These are phyloP conservation scores for Hygrophila difformis DNA, from an alignment of 257 asterid species.

Conservation along the genomic window DNA sequence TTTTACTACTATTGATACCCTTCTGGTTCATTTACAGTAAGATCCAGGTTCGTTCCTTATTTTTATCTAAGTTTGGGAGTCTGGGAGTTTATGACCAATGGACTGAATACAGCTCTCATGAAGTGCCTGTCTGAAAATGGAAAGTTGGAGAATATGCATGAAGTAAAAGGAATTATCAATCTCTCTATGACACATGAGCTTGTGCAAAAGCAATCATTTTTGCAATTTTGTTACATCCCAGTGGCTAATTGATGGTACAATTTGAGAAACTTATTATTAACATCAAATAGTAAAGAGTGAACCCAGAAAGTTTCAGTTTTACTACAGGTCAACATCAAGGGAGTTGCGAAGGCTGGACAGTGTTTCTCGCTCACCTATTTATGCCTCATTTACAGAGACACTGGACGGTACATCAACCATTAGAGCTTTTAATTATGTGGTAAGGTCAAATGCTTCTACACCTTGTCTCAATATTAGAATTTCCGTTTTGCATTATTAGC, in stretches of 20 bases:
- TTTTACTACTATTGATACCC: conserved; percentile 70
- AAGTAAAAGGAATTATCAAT: neutral
- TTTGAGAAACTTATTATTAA: neutral
- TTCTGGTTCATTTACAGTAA: conserved; percentile 78
- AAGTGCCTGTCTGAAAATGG: neutral
- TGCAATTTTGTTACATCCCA: neutral
- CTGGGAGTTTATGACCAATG: conserved; percentile 6
- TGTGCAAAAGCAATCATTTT: neutral
- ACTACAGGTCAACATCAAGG: conserved; percentile 93
- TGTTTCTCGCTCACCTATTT: conserved; percentile 93
- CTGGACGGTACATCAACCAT: conserved; percentile 90
- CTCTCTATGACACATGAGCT: no score
- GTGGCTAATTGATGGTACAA: neutral
- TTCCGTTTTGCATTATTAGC: neutral
- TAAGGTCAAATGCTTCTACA: conserved; percentile 11
- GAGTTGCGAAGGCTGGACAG: conserved; percentile 95
- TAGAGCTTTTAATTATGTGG: conserved; percentile 77
- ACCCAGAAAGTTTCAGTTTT: conserved; percentile 47
- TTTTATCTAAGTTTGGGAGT: conserved; percentile 5
- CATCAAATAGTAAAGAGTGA: conserved; percentile 3
- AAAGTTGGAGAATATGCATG: neutral
- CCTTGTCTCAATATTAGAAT: neutral
- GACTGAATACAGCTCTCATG: conserved; percentile 3
- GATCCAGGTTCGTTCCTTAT: conserved; percentile 50
- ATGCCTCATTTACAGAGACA: conserved; percentile 91